Conservation (phyloP, 192 early-diverging fungal species). For the Phlyctochytrium planicorne region DNA sequence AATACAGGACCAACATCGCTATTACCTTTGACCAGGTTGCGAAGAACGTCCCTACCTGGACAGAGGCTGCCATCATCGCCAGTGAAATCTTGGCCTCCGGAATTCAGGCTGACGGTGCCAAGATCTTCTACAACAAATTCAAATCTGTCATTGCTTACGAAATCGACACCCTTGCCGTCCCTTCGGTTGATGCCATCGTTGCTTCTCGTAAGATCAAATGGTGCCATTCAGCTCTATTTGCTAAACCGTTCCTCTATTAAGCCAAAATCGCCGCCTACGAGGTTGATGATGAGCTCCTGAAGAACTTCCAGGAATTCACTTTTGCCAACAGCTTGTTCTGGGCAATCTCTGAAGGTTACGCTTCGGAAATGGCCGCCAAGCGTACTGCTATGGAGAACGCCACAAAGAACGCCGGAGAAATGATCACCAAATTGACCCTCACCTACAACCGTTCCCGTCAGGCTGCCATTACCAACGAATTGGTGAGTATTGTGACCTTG, state of each 20-base stretch:
- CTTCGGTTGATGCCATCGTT: constrained; percentile 66
- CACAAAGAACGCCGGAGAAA: constrained; percentile 98
- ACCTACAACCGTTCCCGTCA: constrained; percentile 98
- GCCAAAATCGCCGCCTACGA: constrained; percentile 90
- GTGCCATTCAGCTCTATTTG: background rate
- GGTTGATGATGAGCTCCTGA: constrained; percentile 68
- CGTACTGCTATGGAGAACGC: constrained; percentile 99
- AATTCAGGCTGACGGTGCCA: constrained; percentile 61
- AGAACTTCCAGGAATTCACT: constrained; percentile 89
- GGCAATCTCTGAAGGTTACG: constrained; percentile 95
- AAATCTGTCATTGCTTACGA: constrained; percentile 93
- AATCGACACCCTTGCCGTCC: constrained; percentile 64
- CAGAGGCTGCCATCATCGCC: constrained; percentile 80
- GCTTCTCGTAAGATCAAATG: constrained; percentile 67
- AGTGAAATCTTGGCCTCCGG: constrained; percentile 67
- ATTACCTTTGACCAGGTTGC: constrained; percentile 92
- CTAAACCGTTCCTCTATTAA: constrained; percentile 15
- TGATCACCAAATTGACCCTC: constrained; percentile 94
- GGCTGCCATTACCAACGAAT: constrained; percentile 97
- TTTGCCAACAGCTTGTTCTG: constrained; percentile 94
- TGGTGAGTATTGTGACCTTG: constrained; percentile 51
- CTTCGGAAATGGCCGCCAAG: constrained; percentile 93
- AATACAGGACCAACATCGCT: constrained; percentile 71
- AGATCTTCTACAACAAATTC: constrained; percentile 94
- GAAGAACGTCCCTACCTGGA: constrained; percentile 82